Conservation (phyloP, 495 filamentous ascomycete species). For the Lasiosphaeriaceae sp. region DNA sequence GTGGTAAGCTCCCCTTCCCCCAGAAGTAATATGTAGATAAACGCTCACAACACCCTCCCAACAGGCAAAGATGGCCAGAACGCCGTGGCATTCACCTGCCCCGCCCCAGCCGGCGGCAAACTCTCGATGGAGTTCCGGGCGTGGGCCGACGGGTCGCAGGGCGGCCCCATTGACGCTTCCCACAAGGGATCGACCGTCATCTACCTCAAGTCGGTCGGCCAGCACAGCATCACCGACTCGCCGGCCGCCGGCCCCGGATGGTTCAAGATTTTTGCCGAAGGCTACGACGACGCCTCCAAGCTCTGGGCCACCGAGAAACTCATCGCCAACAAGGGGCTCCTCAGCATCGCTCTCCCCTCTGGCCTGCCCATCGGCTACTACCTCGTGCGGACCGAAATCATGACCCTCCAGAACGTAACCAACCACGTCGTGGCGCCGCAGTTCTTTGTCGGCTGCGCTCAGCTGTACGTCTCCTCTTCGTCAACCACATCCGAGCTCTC, state of each 20-base stretch:
- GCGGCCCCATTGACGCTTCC: constrained; percentile 54
- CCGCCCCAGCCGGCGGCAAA: constrained; percentile 47
- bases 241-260: constrained; percentile 64
- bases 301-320: constrained; percentile 68
- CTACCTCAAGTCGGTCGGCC: constrained; percentile 62
- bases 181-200: constrained; percentile 71
- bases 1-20: constrained; percentile 46
- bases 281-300: constrained; percentile 48
- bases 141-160: constrained; percentile 52
- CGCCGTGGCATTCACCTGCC: constrained; percentile 56
- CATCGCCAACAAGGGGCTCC: constrained; percentile 58
- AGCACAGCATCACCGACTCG: constrained; percentile 37
- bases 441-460: constrained; percentile 67
- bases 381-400: constrained; percentile 61
- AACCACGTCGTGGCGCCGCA: constrained; percentile 52
- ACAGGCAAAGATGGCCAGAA: constrained; percentile 54
- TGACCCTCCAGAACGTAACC: constrained; percentile 63
- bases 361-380: constrained; percentile 63
- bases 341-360: constrained; percentile 55
- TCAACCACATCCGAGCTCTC: constrained; percentile 31
- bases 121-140: constrained; percentile 62
- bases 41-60: no score
- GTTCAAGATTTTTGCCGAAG: constrained; percentile 76
- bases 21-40: no score
- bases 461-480: constrained; percentile 51